These are phyloP conservation scores for Nymphaea thermarum DNA, from an alignment of 164 flowering plant genomes.

Conservation along the genomic window DNA sequence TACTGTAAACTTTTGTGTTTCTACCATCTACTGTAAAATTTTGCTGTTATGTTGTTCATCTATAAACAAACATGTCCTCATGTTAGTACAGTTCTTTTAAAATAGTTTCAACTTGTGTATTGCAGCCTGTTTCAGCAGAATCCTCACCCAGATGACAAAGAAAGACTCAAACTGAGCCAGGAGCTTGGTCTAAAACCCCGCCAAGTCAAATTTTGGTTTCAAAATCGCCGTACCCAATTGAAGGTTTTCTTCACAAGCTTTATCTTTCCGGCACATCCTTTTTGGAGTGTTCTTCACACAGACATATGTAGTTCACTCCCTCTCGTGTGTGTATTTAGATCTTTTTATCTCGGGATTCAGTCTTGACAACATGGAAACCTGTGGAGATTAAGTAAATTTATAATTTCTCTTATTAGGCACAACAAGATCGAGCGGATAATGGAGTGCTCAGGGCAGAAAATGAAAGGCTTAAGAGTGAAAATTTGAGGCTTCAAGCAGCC, in stretches of 20 bases:
- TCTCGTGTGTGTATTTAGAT: too few relatives aligned
- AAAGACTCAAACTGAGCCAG: slow-evolving; percentile 71
- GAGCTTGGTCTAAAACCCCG: slow-evolving; percentile 86
- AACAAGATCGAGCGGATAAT: slow-evolving; percentile 81
- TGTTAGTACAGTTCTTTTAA: too few relatives aligned
- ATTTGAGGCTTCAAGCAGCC: slow-evolving; percentile 59
- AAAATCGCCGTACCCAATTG: slow-evolving; percentile 88
- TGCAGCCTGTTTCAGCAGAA: slow-evolving; percentile 74
- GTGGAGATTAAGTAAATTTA: too few relatives aligned
- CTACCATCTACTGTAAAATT: too few relatives aligned
- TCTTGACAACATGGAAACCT: too few relatives aligned
- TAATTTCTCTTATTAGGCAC: slow-evolving; percentile 30
- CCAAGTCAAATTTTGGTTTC: slow-evolving; percentile 98
- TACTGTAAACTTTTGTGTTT: too few relatives aligned
- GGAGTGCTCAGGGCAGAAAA: slow-evolving; percentile 62
- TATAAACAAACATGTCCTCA: too few relatives aligned
- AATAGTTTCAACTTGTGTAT: neutral
- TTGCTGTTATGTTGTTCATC: too few relatives aligned
- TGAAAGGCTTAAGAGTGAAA: slow-evolving; percentile 63
- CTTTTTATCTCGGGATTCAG: too few relatives aligned
- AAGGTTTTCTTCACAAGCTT: slow-evolving; percentile 33
- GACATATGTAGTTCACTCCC: too few relatives aligned
- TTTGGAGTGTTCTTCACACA: neutral
- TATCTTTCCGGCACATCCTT: neutral
- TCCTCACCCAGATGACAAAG: slow-evolving; percentile 95